Evolutionary conservation across 768 basidiomycete genomes (phyloP).

Genomic region (Cystoderma amianthinum): DNA sequence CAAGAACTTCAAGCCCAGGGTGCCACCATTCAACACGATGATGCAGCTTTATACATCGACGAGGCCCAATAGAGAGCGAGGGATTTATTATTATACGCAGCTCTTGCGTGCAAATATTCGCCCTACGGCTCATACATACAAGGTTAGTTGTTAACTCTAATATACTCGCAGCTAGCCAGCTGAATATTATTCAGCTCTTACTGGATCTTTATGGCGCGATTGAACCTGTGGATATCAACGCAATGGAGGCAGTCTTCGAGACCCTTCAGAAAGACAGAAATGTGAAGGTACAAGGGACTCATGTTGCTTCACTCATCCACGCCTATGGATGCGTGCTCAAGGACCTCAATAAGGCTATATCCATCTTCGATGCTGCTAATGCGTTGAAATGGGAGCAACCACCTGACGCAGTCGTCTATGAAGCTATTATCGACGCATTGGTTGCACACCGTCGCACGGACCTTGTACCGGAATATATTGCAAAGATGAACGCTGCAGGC

Average conservation of each 20-base stretch:
- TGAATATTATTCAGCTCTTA: slow-evolving; percentile 48
- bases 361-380: slow-evolving; percentile 70
- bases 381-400: slow-evolving; percentile 30
- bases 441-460: slow-evolving; percentile 75
- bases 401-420: slow-evolving; percentile 83
- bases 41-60: slow-evolving; percentile 93
- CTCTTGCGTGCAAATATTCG: slow-evolving; percentile 52
- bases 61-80: slow-evolving; percentile 78
- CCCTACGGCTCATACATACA: slow-evolving; percentile 92
- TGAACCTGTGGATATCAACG: slow-evolving; percentile 68
- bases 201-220: slow-evolving; percentile 85
- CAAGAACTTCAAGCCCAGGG: slow-evolving; percentile 75
- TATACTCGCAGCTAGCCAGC: slow-evolving; percentile 4
- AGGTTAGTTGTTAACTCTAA: slow-evolving; percentile 37
- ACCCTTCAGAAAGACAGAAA: slow-evolving; percentile 39
- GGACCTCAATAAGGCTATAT: slow-evolving; percentile 70
- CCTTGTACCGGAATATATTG: slow-evolving; percentile 62
- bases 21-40: slow-evolving; percentile 98
- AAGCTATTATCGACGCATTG: slow-evolving; percentile 83
- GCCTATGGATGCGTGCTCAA: slow-evolving; percentile 78
- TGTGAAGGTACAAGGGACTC: slow-evolving; percentile 37
- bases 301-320: slow-evolving; percentile 81
- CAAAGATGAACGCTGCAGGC: slow-evolving; percentile 50
- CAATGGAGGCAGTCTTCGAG: slow-evolving; percentile 68
- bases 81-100: slow-evolving; percentile 67